Evolutionary conservation across 2,329 filamentous ascomycete species (phyloP).

Genomic region (Cordyceps tenuipes): DNA sequence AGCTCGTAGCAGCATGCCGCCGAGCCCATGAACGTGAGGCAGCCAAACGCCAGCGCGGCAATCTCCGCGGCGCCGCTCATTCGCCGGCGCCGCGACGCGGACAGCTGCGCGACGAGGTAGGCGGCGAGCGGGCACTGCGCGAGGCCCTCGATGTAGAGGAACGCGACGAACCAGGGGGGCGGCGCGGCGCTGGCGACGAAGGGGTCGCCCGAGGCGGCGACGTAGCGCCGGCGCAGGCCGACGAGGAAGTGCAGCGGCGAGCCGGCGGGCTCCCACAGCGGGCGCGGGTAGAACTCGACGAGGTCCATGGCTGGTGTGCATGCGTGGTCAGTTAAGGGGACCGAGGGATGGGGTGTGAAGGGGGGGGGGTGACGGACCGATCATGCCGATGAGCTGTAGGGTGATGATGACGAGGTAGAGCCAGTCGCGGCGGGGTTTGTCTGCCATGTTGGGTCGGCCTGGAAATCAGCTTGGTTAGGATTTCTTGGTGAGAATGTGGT

Average conservation of each 20-base stretch:
- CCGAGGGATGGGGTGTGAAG: too few species aligned
- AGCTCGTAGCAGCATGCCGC: constrained; percentile 43
- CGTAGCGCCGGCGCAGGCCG: constrained; percentile 38
- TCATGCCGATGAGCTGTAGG: constrained; percentile 28
- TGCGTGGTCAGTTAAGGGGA: not conserved
- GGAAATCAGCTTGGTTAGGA: not conserved
- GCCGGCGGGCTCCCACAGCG: constrained; percentile 32
- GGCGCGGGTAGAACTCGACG: constrained; percentile 42
- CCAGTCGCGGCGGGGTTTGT: constrained; percentile 22
- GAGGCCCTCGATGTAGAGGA: constrained; percentile 41
- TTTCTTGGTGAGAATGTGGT: not conserved
- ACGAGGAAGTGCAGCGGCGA: constrained; percentile 41
- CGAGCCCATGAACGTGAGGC: constrained; percentile 44
- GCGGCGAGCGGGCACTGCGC: constrained; percentile 42
- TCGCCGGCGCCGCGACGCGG: constrained; percentile 23
- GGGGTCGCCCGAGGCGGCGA: constrained; percentile 42
- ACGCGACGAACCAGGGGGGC: constrained; percentile 43
- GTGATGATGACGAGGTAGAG: constrained; percentile 27
- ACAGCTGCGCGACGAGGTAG: constrained; percentile 38
- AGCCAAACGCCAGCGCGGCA: constrained; percentile 41
- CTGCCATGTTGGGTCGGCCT: not conserved
- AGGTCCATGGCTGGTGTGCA: constrained; percentile 43
- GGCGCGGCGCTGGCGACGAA: constrained; percentile 32
- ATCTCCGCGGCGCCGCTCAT: constrained; percentile 38
- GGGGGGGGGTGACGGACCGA: constrained; percentile 22